Evolutionary conservation across 148 eudicot species (phyloP).

Genomic region (Salicornia ramosissima): DNA sequence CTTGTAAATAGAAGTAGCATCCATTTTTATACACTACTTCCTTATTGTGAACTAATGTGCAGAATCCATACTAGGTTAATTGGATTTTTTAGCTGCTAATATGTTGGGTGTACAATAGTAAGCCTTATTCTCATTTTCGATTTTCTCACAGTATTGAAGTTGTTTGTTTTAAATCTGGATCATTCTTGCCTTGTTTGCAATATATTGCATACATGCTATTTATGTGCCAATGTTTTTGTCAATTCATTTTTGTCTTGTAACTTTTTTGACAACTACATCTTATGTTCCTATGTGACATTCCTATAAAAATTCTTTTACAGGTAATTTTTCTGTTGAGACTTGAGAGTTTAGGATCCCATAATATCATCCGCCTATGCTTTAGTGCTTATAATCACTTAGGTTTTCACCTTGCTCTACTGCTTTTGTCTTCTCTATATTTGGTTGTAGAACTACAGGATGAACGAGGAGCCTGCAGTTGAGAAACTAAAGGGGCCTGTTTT

Average conservation of each 20-base stretch:
- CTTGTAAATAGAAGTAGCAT: neutral
- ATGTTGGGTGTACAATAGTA: neutral
- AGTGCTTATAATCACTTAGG: neutral
- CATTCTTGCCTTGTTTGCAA: neutral
- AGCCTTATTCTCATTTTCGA: neutral
- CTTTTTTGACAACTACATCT: neutral
- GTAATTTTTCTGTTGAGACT: neutral
- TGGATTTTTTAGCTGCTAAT: neutral
- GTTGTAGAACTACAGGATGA: conserved; percentile 61
- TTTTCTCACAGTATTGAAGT: neutral
- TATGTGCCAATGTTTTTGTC: neutral
- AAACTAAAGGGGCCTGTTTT: conserved; percentile 78
- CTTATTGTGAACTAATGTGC: neutral
- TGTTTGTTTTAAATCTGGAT: neutral
- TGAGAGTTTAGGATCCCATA: neutral
- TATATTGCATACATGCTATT: neutral
- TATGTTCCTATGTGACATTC: neutral
- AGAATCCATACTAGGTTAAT: no score
- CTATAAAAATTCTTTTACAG: neutral
- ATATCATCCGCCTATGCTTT: neutral
- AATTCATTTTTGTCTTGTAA: neutral
- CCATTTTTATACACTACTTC: neutral
- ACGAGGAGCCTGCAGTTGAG: conserved; percentile 71
- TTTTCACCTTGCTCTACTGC: neutral
- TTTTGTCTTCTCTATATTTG: conserved; percentile 4